Conservation (phyloP, 208 protist genomes). For the Leishmania tropica region DNA sequence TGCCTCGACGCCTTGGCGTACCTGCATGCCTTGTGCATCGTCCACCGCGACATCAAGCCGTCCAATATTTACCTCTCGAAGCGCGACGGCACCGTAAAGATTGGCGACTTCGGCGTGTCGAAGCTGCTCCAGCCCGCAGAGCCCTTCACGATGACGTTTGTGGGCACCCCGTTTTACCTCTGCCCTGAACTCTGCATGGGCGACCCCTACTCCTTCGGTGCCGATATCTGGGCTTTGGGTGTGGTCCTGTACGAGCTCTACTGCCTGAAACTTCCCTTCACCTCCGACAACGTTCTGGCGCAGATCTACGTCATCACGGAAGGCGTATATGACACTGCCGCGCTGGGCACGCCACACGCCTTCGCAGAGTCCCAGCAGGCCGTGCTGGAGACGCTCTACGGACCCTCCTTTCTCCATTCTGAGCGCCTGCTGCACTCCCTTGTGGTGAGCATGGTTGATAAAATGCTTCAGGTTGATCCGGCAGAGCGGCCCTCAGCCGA, state of each 20-base stretch:
- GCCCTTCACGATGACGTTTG: slow-evolving; percentile 79
- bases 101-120: slow-evolving; percentile 92
- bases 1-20: slow-evolving; percentile 83
- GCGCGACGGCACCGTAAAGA: slow-evolving; percentile 50
- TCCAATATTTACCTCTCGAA: slow-evolving; percentile 89
- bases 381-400: slow-evolving; percentile 47
- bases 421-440: slow-evolving; percentile 64
- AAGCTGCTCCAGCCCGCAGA: slow-evolving; percentile 65
- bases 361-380: slow-evolving; percentile 44
- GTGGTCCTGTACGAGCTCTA: slow-evolving; percentile 90
- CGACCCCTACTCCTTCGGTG: slow-evolving; percentile 82
- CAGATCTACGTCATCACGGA: slow-evolving; percentile 89
- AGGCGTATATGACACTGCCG: slow-evolving; percentile 64
- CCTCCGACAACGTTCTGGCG: slow-evolving; percentile 77
- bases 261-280: slow-evolving; percentile 79
- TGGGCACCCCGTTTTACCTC: slow-evolving; percentile 92
- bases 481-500: slow-evolving; percentile 57
- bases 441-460: slow-evolving; percentile 63
- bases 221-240: slow-evolving; percentile 89
- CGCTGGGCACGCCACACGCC: slow-evolving; percentile 44
- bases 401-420: slow-evolving; percentile 42
- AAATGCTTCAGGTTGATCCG: slow-evolving; percentile 65
- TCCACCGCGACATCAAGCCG: slow-evolving; percentile 94
- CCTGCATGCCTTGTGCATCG: slow-evolving; percentile 77
- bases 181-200: slow-evolving; percentile 87